Evolutionary conservation across 495 filamentous ascomycete genomes (phyloP), one percentile per base, ranked within the genome.

Genomic region (Penicillium roqueforti): DNA sequence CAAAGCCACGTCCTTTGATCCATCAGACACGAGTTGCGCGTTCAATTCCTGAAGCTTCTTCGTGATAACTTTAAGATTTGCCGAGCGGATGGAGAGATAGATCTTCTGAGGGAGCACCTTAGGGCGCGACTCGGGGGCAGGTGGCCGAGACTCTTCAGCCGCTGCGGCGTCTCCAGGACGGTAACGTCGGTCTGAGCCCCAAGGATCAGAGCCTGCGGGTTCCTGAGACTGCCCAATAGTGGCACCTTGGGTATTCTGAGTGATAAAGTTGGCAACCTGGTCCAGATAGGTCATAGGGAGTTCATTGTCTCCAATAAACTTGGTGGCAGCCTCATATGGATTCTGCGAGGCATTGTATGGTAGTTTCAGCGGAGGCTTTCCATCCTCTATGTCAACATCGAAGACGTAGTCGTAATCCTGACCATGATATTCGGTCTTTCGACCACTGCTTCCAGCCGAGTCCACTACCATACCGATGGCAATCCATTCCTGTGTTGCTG

Each of bases 321-420:
- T 96, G 20, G 85, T 88, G 0, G 95, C 95, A 9, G 88, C 86
- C 54, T 96, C 87, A 66, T 95, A 97, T 3, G 91, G 91, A 65
- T 97, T 97, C 66, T 97, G 87, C 5, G 87, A 88, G 36, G 88
- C 77, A 65, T 99, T 97, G 66, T 89, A 97, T 1, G 95, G 92
- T 28, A 99, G 77, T 63, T 97, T 97, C 29, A 97, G 78, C 3
- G 93, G 83, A 26, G 95, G 95, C 58, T 92, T 90, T 34, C 93
- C 95, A 56, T 97, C 95, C 64, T 96, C 88, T 53, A 97, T 92
- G 61, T 97, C 95, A 23, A 99, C 93, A 64, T 97, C 92, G 58
- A 97, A 99, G 44, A 99, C 95, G 67, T 89, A 97, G 61, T 99
- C 95, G 66, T 95, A 99, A 51, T 96, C 89, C 66, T 92, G 83